Percentiles rank a stretch among this genome's conserved stretches.
Evolutionary conservation across 768 basidiomycete species (phyloP).

Genomic region (Psilocybe sp.): DNA sequence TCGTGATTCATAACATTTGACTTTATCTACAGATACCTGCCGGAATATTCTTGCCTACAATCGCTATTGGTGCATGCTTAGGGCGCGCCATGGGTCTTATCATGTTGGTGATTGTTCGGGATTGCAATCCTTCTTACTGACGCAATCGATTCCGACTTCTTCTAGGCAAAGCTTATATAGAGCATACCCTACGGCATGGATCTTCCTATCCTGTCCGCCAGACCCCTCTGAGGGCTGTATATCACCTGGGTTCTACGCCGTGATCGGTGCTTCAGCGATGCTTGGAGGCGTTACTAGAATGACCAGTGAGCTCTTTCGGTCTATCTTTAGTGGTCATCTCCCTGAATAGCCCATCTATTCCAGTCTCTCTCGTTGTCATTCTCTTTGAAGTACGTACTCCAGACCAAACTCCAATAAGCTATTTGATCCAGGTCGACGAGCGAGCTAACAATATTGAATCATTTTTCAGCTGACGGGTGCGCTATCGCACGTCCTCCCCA

Average conservation of each 20-base stretch:
- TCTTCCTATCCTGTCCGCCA: constrained; percentile 70
- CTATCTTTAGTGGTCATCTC: not conserved
- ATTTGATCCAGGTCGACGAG: too few relatives aligned
- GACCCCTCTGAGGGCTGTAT: constrained; percentile 67
- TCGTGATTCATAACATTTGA: not conserved
- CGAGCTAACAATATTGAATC: not conserved
- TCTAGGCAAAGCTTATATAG: constrained; percentile 63
- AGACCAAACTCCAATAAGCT: too few relatives aligned
- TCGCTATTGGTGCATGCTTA: constrained; percentile 70
- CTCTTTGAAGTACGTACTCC: constrained; percentile 56
- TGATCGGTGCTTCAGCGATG: constrained; percentile 76
- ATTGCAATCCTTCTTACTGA: not conserved
- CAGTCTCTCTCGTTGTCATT: constrained; percentile 75
- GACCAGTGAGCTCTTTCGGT: constrained; percentile 50
- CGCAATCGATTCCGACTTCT: constrained; percentile 2
- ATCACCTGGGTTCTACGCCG: constrained; percentile 75
- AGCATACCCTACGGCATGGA: constrained; percentile 64
- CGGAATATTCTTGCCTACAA: constrained; percentile 75
- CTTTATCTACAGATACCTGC: constrained; percentile 55
- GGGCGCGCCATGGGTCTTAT: constrained; percentile 70
- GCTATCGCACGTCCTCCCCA: constrained; percentile 76
- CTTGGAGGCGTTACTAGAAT: constrained; percentile 74
- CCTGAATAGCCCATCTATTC: not conserved
- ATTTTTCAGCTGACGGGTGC: constrained; percentile 64
- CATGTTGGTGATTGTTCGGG: constrained; percentile 39